phyloP scores from a whole-genome alignment of 441 rosid species.

The Euphorbia celastroides region DNA sequence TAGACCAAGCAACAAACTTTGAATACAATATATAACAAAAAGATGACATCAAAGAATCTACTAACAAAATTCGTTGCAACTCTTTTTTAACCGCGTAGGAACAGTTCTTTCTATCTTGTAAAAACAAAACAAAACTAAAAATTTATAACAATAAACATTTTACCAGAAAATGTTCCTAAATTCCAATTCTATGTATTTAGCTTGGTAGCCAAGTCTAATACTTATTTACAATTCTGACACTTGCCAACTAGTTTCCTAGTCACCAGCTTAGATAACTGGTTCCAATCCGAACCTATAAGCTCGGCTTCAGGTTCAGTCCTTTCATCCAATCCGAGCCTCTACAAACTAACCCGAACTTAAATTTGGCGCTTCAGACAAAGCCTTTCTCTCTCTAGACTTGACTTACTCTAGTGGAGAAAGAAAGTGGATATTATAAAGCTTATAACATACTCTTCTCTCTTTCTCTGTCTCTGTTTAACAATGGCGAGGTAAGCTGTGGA shows the following conservation, averaged over 20 bases:
- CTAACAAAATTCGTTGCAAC: too few species aligned
- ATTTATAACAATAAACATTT: too few species aligned
- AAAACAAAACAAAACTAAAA: too few species aligned
- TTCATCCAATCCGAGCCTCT: constrained; percentile 2
- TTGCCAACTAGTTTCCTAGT: constrained; percentile 19
- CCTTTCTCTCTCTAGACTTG: neutral
- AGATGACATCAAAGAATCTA: too few species aligned
- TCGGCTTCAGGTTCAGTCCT: constrained; percentile 28
- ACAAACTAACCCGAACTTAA: neutral
- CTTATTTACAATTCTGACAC: constrained; percentile 31
- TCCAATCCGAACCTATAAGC: constrained; percentile 15
- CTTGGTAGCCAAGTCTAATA: constrained; percentile 62
- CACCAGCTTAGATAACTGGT: constrained; percentile 14
- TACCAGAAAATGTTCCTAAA: neutral
- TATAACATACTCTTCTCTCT: constrained; percentile 2
- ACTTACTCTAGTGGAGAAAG: neutral
- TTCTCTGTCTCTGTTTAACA: constrained; percentile 13
- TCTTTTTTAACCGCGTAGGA: too few species aligned
- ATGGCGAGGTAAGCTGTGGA: constrained; percentile 54
- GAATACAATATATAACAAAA: too few species aligned
- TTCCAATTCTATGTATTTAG: neutral
- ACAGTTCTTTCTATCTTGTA: too few species aligned
- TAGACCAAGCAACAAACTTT: too few species aligned
- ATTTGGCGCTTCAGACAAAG: constrained; percentile 10
- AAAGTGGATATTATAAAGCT: neutral